Percentiles rank a stretch among this genome's conserved stretches.
phyloP scores from a whole-genome alignment of 148 eudicot genomes.

The Chenopodium berlandieri region DNA sequence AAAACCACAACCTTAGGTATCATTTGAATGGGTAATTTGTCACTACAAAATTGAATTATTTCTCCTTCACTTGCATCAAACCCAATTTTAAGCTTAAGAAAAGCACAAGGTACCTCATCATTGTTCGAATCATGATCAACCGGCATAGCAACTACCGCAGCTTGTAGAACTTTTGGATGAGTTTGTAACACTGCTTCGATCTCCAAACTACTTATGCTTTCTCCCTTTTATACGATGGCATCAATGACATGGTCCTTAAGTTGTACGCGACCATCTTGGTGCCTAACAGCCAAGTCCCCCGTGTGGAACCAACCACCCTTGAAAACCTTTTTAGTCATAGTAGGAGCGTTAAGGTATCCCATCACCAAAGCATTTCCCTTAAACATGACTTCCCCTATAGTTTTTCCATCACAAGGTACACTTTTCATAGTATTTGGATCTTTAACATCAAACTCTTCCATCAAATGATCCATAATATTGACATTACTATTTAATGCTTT shows the following conservation, averaged over 20 bases:
- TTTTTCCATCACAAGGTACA: constrained; percentile 23
- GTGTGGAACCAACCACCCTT: constrained; percentile 25
- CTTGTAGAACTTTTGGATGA: constrained; percentile 23
- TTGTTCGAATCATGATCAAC: background rate
- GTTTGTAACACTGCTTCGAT: constrained; percentile 18
- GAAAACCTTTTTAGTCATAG: constrained; percentile 4
- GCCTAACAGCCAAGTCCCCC: constrained; percentile 19
- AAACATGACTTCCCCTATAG: constrained; percentile 29
- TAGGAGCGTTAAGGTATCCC: constrained; percentile 10
- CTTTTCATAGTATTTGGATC: constrained; percentile 25
- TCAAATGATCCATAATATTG: background rate
- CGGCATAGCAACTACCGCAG: constrained; percentile 26
- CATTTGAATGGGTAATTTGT: constrained; percentile 11
- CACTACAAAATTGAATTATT: constrained; percentile 14
- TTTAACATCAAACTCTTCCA: constrained; percentile 27
- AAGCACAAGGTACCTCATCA: constrained; percentile 22
- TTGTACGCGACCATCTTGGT: constrained; percentile 12
- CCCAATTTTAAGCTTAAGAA: constrained; percentile 23
- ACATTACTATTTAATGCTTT: background rate
- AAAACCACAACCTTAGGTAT: constrained; percentile 18
- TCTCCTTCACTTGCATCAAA: constrained; percentile 15
- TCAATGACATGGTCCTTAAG: constrained; percentile 23
- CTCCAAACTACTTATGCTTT: constrained; percentile 21
- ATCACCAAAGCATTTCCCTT: constrained; percentile 22
- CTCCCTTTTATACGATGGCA: constrained; percentile 10